phyloP scores from a whole-genome alignment of 441 rosid genomes.

The Aleurites moluccanus region DNA sequence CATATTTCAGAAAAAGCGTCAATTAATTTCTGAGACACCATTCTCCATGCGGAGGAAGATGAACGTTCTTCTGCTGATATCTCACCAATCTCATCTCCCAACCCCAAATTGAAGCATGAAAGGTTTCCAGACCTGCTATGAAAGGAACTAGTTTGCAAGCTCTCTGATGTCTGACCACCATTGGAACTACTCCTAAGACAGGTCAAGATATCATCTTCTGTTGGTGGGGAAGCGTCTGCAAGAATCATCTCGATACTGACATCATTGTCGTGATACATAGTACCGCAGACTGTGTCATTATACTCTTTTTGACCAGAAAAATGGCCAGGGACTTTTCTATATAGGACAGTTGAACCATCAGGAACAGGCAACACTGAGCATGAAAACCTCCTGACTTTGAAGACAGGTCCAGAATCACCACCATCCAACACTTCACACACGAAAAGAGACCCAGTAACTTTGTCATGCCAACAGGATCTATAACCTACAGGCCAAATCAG shows the following conservation, averaged over 20 bases:
- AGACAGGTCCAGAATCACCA: constrained; percentile 86
- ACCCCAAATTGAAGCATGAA: constrained; percentile 29
- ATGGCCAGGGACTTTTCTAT: constrained; percentile 38
- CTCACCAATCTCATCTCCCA: constrained; percentile 67
- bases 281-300: constrained; percentile 14
- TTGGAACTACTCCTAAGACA: constrained; percentile 46
- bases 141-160: constrained; percentile 35
- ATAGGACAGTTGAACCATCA: constrained; percentile 59
- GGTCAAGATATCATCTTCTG: constrained; percentile 58
- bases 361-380: constrained; percentile 71
- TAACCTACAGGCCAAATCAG: constrained; percentile 83
- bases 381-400: constrained; percentile 77
- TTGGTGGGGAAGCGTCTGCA: constrained; percentile 65
- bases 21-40: constrained; percentile 58
- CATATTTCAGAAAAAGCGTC: constrained; percentile 52
- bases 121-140: constrained; percentile 30
- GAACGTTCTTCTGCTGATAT: constrained; percentile 79
- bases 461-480: constrained; percentile 98
- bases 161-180: constrained; percentile 29
- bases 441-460: constrained; percentile 84
- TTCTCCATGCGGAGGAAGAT: constrained; percentile 73
- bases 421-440: constrained; percentile 85
- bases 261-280: constrained; percentile 48
- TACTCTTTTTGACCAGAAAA: constrained; percentile 37
- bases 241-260: constrained; percentile 59